A percentile compares a stretch with the other conserved stretches of the same genome.
Conservation (phyloP, 768 basidiomycete species). For the Mycena galericulata region DNA sequence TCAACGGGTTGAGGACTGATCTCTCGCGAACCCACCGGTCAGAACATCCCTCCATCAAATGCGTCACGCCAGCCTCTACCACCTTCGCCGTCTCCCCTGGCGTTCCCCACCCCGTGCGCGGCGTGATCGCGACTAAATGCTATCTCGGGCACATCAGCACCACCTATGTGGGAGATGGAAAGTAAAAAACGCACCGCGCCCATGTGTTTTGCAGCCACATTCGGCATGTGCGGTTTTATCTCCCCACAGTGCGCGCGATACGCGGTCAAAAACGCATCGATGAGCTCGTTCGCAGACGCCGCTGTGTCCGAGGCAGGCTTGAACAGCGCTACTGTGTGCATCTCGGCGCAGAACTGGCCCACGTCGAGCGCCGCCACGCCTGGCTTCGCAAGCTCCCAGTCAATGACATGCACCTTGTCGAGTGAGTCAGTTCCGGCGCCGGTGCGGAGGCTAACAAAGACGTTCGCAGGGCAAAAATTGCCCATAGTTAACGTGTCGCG, state of each 20-base stretch:
- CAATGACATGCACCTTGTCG: constrained; percentile 62
- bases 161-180: background rate
- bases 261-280: constrained; percentile 57
- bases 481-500: constrained; percentile 55
- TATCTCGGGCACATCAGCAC: background rate
- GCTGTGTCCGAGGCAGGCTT: constrained; percentile 53
- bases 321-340: constrained; percentile 63
- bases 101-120: constrained; percentile 21
- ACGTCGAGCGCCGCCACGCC: constrained; percentile 70
- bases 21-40: constrained; percentile 27
- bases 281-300: constrained; percentile 49
- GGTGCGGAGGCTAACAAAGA: constrained; percentile 57
- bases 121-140: constrained; percentile 23
- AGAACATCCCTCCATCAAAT: constrained; percentile 20
- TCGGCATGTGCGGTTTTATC: constrained; percentile 14
- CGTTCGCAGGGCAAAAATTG: constrained; percentile 81
- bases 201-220: constrained; percentile 26
- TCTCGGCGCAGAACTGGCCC: constrained; percentile 76
- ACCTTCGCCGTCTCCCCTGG: constrained; percentile 28
- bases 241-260: constrained; percentile 47
- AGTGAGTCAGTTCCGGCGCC: constrained; percentile 43
- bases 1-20: constrained; percentile 19
- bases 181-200: constrained; percentile 20
- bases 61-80: constrained; percentile 14
- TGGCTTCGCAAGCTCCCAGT: constrained; percentile 74